Conservation (phyloP, 2,329 filamentous ascomycete species). For the Xylariaceae sp. region DNA sequence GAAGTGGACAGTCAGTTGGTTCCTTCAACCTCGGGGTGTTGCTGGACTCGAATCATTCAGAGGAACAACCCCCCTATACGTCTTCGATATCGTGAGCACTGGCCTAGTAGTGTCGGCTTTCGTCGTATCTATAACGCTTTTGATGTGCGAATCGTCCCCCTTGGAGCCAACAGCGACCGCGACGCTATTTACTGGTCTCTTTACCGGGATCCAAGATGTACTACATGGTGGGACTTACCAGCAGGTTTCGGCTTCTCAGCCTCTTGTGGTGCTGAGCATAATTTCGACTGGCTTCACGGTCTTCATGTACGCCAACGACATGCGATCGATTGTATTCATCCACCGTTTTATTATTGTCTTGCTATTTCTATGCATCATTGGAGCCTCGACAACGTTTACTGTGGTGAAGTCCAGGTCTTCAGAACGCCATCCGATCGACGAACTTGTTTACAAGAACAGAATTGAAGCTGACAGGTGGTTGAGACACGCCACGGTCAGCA, state of each 20-base stretch:
- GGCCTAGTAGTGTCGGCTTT: constrained; percentile 38
- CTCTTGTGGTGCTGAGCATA: constrained; percentile 31
- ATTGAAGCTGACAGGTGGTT: constrained; percentile 43
- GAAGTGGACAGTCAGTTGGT: constrained; percentile 27
- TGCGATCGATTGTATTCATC: constrained; percentile 36
- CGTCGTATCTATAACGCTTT: constrained; percentile 35
- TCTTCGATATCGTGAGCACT: constrained; percentile 42
- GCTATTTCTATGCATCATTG: constrained; percentile 29
- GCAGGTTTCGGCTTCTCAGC: constrained; percentile 28
- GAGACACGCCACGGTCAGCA: constrained; percentile 37
- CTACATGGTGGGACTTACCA: constrained; percentile 37
- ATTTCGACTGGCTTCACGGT: constrained; percentile 33
- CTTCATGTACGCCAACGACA: constrained; percentile 36
- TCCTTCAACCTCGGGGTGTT: constrained; percentile 20
- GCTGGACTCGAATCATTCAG: constrained; percentile 18
- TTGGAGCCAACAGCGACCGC: constrained; percentile 34
- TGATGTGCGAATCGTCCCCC: constrained; percentile 39
- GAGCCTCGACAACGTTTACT: constrained; percentile 31
- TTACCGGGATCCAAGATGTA: constrained; percentile 29
- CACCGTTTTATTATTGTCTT: constrained; percentile 32
- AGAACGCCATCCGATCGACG: constrained; percentile 38
- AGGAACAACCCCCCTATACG: constrained; percentile 36
- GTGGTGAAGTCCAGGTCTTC: constrained; percentile 22
- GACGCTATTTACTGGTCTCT: constrained; percentile 35
- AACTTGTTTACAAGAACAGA: constrained; percentile 41